Evolutionary conservation across 1,284 basidiomycete genomes (phyloP).

Genomic region (Sporisorium reilianum): DNA sequence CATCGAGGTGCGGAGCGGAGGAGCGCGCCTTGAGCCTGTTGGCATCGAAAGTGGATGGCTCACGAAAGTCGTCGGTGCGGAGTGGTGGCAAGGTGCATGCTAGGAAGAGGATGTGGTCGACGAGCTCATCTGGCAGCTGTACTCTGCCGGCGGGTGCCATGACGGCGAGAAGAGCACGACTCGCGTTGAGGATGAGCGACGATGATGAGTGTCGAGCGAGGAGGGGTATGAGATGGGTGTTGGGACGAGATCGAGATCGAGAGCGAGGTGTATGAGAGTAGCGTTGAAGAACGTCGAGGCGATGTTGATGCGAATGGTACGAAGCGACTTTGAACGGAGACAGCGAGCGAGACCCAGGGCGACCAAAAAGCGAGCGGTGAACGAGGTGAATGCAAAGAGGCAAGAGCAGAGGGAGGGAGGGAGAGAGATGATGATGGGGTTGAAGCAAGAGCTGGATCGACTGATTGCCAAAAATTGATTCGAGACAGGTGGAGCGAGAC

Average conservation of each 20-base stretch:
- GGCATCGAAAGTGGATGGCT: slow-evolving; percentile 40
- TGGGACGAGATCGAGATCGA: background rate
- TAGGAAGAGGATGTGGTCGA: slow-evolving; percentile 52
- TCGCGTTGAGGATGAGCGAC: background rate
- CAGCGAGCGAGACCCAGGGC: background rate
- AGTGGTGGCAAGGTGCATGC: slow-evolving; percentile 50
- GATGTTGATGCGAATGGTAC: background rate
- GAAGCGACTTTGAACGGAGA: background rate
- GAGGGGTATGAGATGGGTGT: background rate
- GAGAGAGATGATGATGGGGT: background rate
- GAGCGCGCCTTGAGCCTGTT: slow-evolving; percentile 45
- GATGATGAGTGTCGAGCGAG: background rate
- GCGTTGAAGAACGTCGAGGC: background rate
- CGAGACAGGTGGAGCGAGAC: background rate
- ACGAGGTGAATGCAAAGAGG: background rate
- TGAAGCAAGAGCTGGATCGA: background rate
- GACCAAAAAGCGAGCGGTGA: background rate
- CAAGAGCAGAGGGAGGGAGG: background rate
- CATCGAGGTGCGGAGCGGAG: slow-evolving; percentile 47
- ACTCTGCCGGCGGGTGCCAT: slow-evolving; percentile 27
- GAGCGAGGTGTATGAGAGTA: background rate
- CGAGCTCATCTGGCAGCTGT: slow-evolving; percentile 54
- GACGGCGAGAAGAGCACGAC: background rate
- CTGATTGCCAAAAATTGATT: background rate
- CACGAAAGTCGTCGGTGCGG: slow-evolving; percentile 30